These are phyloP conservation scores for Metschnikowia borealis DNA, from an alignment of 805 yeast genomes.

Conservation along the genomic window DNA sequence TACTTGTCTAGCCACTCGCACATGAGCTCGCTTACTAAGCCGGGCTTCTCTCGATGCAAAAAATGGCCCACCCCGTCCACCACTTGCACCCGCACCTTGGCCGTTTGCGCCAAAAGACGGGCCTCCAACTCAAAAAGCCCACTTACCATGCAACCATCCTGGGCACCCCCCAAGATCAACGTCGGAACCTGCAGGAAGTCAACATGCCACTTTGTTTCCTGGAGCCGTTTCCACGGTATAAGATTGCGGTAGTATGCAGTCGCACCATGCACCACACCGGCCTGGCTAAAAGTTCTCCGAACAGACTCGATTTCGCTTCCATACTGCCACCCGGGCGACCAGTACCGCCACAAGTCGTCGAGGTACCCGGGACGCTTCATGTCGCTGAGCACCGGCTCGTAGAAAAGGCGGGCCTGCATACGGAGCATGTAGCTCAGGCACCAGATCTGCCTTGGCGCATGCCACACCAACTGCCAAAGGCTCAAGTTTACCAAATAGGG, in stretches of 20 bases:
- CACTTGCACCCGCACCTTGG: slow-evolving; percentile 24
- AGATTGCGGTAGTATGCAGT: slow-evolving; percentile 38
- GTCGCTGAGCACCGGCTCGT: slow-evolving; percentile 15
- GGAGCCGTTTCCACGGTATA: slow-evolving; percentile 15
- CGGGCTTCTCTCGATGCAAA: slow-evolving; percentile 38
- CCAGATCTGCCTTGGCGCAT: slow-evolving; percentile 34
- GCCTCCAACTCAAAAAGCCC: slow-evolving; percentile 25
- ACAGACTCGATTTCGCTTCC: slow-evolving; percentile 26
- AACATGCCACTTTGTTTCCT: slow-evolving; percentile 22
- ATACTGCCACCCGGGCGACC: slow-evolving; percentile 41
- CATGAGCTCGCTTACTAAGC: slow-evolving; percentile 22
- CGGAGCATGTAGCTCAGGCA: slow-evolving; percentile 33
- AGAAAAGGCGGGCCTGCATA: slow-evolving; percentile 30
- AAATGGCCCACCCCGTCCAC: slow-evolving; percentile 35
- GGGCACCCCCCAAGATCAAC: slow-evolving; percentile 32
- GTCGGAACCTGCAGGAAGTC: slow-evolving; percentile 37
- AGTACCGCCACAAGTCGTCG: slow-evolving; percentile 30
- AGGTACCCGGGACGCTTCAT: slow-evolving; percentile 25
- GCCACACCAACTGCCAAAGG: slow-evolving; percentile 25
- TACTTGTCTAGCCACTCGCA: slow-evolving; percentile 27
- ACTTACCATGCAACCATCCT: slow-evolving; percentile 38
- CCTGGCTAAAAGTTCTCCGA: slow-evolving; percentile 23
- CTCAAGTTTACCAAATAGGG: slow-evolving; percentile 31
- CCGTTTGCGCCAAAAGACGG: slow-evolving; percentile 15
- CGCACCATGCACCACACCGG: slow-evolving; percentile 28